These are phyloP conservation scores for Capsella bursapastoris DNA, from an alignment of 345 rosid species.

Conservation along the genomic window DNA sequence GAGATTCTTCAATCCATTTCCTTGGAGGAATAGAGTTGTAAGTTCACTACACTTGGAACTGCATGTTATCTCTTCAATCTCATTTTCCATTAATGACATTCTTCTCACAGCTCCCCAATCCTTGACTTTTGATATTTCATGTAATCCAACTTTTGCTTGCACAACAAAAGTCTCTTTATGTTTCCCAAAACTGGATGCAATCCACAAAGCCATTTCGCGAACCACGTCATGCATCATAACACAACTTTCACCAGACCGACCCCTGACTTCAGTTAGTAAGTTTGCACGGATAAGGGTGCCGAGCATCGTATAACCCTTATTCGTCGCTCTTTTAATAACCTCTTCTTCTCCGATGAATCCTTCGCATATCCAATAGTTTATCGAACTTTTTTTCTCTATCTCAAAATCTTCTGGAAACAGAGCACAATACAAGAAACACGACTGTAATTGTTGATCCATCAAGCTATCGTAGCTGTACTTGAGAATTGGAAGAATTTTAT, in stretches of 20 bases:
- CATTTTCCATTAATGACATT: conserved; percentile 38
- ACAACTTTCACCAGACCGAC: accelerated
- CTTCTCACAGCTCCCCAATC: conserved; percentile 3
- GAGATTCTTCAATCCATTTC: conserved; percentile 12
- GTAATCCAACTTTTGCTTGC: neutral
- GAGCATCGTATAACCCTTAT: neutral
- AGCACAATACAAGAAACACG: neutral
- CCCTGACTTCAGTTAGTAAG: neutral
- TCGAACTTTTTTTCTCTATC: neutral
- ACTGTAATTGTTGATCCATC: neutral
- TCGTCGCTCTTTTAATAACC: neutral
- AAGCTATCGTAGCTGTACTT: conserved; percentile 6
- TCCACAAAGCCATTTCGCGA: neutral
- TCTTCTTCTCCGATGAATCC: neutral
- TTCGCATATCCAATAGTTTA: neutral
- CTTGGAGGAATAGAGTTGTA: conserved; percentile 36
- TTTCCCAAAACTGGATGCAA: conserved; percentile 2
- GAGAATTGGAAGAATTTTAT: neutral
- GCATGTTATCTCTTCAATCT: conserved; percentile 16
- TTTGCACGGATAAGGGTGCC: neutral
- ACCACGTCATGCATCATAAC: conserved; percentile 13
- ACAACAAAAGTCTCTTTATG: neutral
- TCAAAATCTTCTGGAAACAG: neutral
- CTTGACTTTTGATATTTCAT: neutral
- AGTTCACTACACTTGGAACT: conserved; percentile 32